phyloP scores from a whole-genome alignment of 805 yeast species.

The Sugiyamaella smithiae region DNA sequence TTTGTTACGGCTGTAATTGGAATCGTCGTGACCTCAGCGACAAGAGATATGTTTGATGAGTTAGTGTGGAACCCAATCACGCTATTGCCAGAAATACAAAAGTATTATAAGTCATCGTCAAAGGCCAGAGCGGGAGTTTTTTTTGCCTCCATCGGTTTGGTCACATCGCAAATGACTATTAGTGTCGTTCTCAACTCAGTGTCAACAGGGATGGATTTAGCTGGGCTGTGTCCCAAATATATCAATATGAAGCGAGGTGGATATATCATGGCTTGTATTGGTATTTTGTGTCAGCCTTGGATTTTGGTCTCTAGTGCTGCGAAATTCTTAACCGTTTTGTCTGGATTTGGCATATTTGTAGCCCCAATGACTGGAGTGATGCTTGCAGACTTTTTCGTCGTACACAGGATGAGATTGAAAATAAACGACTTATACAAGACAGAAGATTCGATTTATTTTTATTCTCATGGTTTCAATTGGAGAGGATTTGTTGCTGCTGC shows the following conservation, averaged over 20 bases:
- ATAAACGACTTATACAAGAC: constrained; percentile 41
- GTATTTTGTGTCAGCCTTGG: constrained; percentile 40
- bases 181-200: background rate
- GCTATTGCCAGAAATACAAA: constrained; percentile 38
- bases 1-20: constrained; percentile 47
- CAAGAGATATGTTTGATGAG: constrained; percentile 39
- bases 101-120: constrained; percentile 33
- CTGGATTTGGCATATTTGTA: constrained; percentile 39
- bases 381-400: constrained; percentile 38
- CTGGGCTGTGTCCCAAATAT: constrained; percentile 30
- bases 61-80: constrained; percentile 49
- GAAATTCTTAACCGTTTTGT: constrained; percentile 16
- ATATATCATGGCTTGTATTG: constrained; percentile 37
- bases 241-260: constrained; percentile 41
- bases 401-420: constrained; percentile 41
- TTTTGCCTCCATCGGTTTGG: constrained; percentile 33
- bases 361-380: constrained; percentile 42
- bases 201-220: background rate
- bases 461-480: constrained; percentile 45
- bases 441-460: constrained; percentile 41
- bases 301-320: constrained; percentile 20
- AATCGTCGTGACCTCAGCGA: constrained; percentile 44
- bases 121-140: constrained; percentile 48
- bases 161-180: background rate
- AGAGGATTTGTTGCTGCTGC: constrained; percentile 39